Percentiles rank a stretch among this genome's conserved stretches.
Evolutionary conservation across 352 stramenopile genomes (phyloP).

Genomic region (Globisporangium alternatum): DNA sequence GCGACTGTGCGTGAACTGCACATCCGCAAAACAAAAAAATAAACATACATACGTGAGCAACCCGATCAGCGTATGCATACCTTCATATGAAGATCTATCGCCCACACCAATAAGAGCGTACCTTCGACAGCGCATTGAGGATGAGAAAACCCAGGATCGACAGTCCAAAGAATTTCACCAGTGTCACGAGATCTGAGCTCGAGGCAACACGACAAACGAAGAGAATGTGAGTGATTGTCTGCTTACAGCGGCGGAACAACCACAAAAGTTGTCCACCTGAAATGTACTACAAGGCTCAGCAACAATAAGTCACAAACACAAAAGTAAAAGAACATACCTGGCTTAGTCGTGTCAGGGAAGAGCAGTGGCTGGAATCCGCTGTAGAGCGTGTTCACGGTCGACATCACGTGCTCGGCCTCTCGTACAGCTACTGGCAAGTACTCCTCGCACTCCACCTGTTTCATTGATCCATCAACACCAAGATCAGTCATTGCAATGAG

Average conservation of each 20-base stretch:
- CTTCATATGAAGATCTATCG: background rate
- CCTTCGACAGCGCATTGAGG: conserved; percentile 39
- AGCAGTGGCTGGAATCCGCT: conserved; percentile 35
- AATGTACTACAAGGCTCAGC: background rate
- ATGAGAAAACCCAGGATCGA: conserved; percentile 41
- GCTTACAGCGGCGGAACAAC: background rate
- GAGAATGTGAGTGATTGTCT: conserved; percentile 6
- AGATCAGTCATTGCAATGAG: no score
- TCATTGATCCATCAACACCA: no score
- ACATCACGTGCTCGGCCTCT: conserved; percentile 41
- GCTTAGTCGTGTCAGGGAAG: conserved; percentile 24
- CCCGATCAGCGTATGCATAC: background rate
- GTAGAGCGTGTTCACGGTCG: conserved; percentile 31
- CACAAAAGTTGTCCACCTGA: background rate
- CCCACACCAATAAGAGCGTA: conserved; percentile 7
- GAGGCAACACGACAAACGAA: background rate
- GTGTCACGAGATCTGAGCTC: conserved; percentile 22
- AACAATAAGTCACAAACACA: background rate
- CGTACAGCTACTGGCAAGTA: conserved; percentile 27
- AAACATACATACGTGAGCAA: background rate
- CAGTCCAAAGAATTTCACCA: conserved; percentile 34
- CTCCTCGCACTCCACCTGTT: conserved; percentile 40
- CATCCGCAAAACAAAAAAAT: conserved; percentile 3
- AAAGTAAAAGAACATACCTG: conserved; percentile 17
- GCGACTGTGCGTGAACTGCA: conserved; percentile 37